Evolutionary conservation across 768 basidiomycete species (phyloP).

Genomic region (Asterophora parasitica): DNA sequence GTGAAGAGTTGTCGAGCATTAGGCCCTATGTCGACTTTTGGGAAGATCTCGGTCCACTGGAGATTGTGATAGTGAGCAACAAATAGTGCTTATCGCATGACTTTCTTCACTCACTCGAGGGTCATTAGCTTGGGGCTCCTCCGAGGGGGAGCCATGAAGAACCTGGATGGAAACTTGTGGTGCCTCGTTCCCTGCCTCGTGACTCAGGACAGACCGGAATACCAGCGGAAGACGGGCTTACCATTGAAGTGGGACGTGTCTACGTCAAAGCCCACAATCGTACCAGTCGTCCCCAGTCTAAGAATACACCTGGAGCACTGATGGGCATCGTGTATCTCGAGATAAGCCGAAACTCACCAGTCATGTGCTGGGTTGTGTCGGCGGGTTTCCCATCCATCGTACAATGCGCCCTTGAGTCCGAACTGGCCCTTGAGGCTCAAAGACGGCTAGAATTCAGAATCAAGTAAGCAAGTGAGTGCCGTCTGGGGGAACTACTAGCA

Average conservation of each 20-base stretch:
- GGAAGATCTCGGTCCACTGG: constrained; percentile 81
- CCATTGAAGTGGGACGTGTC: constrained; percentile 96
- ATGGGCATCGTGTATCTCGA: not conserved
- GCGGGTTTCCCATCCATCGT: constrained; percentile 90
- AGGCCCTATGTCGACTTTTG: constrained; percentile 73
- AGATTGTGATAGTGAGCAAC: constrained; percentile 8
- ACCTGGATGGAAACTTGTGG: constrained; percentile 77
- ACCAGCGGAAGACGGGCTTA: constrained; percentile 17
- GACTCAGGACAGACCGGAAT: not conserved
- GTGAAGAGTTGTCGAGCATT: constrained; percentile 86
- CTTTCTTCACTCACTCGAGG: constrained; percentile 39
- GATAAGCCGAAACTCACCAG: constrained; percentile 48
- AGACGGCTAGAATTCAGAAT: constrained; percentile 55
- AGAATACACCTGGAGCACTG: constrained; percentile 72
- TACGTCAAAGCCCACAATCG: constrained; percentile 80
- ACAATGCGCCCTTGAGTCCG: constrained; percentile 92
- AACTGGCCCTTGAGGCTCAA: constrained; percentile 92
- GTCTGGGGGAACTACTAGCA: too few relatives aligned
- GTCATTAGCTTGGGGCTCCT: constrained; percentile 43
- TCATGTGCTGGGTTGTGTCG: constrained; percentile 87
- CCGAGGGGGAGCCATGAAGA: constrained; percentile 38
- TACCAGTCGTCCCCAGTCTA: constrained; percentile 74
- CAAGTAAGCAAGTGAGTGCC: constrained; percentile 1
- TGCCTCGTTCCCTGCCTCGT: constrained; percentile 68
- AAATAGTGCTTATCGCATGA: not conserved